Conservation (phyloP, 108 stramenopile genomes). For the Craspedostauros australis region DNA sequence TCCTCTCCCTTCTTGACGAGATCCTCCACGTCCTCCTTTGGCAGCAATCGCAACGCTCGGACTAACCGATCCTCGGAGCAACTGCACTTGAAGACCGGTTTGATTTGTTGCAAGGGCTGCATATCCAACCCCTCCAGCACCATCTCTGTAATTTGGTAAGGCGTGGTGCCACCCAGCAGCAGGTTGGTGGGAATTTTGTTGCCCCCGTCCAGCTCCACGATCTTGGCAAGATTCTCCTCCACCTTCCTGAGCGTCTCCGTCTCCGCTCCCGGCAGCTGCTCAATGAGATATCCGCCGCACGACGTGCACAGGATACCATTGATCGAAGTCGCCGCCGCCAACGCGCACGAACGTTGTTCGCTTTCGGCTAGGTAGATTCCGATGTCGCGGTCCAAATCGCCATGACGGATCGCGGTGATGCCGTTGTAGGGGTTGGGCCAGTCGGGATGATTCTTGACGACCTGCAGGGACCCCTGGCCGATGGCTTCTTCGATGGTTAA, state of each 20-base stretch:
- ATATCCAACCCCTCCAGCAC: slow-evolving; percentile 74
- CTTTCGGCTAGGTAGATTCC: slow-evolving; percentile 80
- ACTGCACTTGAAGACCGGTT: slow-evolving; percentile 47
- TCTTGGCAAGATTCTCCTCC: slow-evolving; percentile 58
- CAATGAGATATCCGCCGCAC: slow-evolving; percentile 84
- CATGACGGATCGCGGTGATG: slow-evolving; percentile 66
- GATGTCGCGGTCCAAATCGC: slow-evolving; percentile 83
- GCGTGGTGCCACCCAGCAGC: slow-evolving; percentile 60
- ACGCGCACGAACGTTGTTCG: slow-evolving; percentile 84
- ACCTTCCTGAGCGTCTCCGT: slow-evolving; percentile 44
- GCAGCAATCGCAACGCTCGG: slow-evolving; percentile 66
- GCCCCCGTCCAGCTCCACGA: slow-evolving; percentile 71
- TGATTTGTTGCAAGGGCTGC: slow-evolving; percentile 62
- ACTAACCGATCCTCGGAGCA: slow-evolving; percentile 75
- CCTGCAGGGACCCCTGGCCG: slow-evolving; percentile 66
- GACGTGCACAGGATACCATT: slow-evolving; percentile 76
- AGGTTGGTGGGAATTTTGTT: slow-evolving; percentile 60
- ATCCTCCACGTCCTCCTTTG: slow-evolving; percentile 68
- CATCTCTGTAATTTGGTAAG: slow-evolving; percentile 64
- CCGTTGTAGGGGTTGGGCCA: slow-evolving; percentile 89
- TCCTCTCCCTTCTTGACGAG: slow-evolving; percentile 64
- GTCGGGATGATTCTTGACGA: slow-evolving; percentile 87
- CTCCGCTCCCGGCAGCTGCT: slow-evolving; percentile 69
- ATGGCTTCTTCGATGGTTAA: slow-evolving; percentile 63
- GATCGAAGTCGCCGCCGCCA: slow-evolving; percentile 66